Evolutionary conservation across 345 rosid species (phyloP), one percentile per base, ranked within the genome.

Genomic region (Erodium maritimum): DNA sequence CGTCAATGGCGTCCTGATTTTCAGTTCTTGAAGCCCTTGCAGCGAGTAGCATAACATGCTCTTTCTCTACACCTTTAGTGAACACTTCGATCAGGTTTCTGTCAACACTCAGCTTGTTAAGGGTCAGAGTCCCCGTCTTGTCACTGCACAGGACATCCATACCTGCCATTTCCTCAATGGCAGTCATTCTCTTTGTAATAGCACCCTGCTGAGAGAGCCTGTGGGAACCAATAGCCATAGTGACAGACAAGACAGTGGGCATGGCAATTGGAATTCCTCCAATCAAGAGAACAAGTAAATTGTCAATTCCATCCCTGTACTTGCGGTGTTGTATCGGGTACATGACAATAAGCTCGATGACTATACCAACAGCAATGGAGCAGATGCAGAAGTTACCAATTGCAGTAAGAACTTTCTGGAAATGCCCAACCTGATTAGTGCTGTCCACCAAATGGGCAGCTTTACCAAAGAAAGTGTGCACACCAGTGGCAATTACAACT

Each of bases 141-240:
- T 78, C 82, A 50, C 82, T 78, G 56, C 82, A 78, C 3, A 78
- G 64, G 51, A 78, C 77, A 54, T 78, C 82, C 82, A 78, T 78
- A 5, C 82, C 82, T 1, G 82, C 82, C 82, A 78, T 78, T 65
- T 78, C 82, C 61, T 78, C 82, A 10, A 78, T 78, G 65, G 82
- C 82, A 33, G 82, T 78, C 82, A 78, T 78, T 61, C 82, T 72
- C 71, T 78, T 78, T 29, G 79, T 78, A 65, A 78, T 78, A 61
- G 82, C 82, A 25, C 82, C 82, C 63, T 78, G 82, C 57, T 78
- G 55, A 1, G 82, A 78, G 4, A 78, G 73, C 20, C 79, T 75
- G 56, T 78, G 82, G 33, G 82, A 78, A 42, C 82, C 82, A 10
- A 78, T 72, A 57, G 82, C 82, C 82, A 78, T 78, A 13, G 82